Evolutionary conservation across 441 rosid species (phyloP).

Genomic region (Rhodomyrtus psidioides): DNA sequence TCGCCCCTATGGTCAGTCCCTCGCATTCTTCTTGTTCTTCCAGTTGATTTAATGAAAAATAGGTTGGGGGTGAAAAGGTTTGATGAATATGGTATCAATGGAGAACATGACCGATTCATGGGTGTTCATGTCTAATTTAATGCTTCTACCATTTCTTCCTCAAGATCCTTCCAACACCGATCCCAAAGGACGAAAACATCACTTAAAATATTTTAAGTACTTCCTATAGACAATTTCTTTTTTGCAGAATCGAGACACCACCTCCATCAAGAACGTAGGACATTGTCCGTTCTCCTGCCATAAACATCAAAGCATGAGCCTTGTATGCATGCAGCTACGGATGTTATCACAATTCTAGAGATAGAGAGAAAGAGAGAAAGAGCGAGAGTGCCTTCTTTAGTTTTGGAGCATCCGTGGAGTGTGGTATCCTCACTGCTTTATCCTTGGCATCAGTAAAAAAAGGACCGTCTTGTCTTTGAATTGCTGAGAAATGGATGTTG

Average conservation of each 20-base stretch:
- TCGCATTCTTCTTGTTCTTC: background rate
- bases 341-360: too few relatives aligned
- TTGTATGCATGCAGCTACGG: background rate
- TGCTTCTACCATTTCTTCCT: too few relatives aligned
- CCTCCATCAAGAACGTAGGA: conserved; percentile 66
- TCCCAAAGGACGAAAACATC: too few relatives aligned
- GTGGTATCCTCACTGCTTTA: too few relatives aligned
- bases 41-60: background rate
- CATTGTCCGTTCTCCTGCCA: conserved; percentile 64
- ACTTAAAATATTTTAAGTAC: conserved; percentile 23
- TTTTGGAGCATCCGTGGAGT: too few relatives aligned
- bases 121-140: background rate
- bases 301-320: background rate
- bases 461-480: too few relatives aligned
- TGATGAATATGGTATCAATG: background rate
- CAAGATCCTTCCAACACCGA: too few relatives aligned
- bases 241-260: conserved; percentile 32
- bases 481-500: conserved; percentile 35
- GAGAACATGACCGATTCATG: background rate
- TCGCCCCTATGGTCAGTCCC: background rate
- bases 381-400: too few relatives aligned
- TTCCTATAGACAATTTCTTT: conserved; percentile 51
- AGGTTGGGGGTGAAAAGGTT: background rate
- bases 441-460: too few relatives aligned
- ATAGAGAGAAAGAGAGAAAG: too few relatives aligned